Percentiles rank a stretch among this genome's conserved stretches.
Conservation (phyloP, 2,329 filamentous ascomycete genomes). For the Colletotrichum tamarilloi region DNA sequence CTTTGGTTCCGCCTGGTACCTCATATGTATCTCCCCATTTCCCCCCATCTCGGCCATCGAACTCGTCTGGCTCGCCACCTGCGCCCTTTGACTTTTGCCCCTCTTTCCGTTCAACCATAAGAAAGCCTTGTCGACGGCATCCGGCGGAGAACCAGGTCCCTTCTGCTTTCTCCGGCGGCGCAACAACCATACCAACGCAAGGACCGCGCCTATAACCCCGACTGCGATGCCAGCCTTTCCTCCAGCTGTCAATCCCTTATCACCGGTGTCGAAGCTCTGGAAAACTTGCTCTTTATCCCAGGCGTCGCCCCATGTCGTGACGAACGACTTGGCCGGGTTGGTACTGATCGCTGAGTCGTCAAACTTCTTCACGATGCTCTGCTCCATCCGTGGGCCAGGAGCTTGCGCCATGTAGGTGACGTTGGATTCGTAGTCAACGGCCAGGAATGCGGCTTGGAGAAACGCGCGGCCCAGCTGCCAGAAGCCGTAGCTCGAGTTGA, state of each 20-base stretch:
- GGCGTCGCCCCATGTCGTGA: not conserved
- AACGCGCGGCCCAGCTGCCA: slow-evolving; percentile 38
- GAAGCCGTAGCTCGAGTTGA: not conserved
- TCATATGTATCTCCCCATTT: not conserved
- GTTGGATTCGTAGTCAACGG: slow-evolving; percentile 34
- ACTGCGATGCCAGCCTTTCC: not conserved
- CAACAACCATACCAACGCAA: not conserved
- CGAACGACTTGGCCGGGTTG: slow-evolving; percentile 7
- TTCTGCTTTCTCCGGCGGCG: not conserved
- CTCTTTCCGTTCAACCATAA: not conserved
- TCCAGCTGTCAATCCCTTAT: not conserved
- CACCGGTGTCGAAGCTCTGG: not conserved
- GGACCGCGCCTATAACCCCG: not conserved
- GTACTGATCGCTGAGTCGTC: not conserved
- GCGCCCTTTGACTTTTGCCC: not conserved
- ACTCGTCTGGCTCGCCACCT: not conserved
- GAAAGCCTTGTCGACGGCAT: not conserved
- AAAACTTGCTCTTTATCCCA: not conserved
- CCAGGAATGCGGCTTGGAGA: slow-evolving; percentile 38
- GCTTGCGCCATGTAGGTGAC: slow-evolving; percentile 38
- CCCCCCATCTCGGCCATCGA: not conserved
- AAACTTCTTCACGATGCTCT: slow-evolving; percentile 26
- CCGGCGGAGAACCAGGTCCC: not conserved
- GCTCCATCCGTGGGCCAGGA: slow-evolving; percentile 33
- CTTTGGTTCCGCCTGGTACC: not conserved